phyloP scores from a whole-genome alignment of 257 asterid genomes.

The Solanum sejunctum region DNA sequence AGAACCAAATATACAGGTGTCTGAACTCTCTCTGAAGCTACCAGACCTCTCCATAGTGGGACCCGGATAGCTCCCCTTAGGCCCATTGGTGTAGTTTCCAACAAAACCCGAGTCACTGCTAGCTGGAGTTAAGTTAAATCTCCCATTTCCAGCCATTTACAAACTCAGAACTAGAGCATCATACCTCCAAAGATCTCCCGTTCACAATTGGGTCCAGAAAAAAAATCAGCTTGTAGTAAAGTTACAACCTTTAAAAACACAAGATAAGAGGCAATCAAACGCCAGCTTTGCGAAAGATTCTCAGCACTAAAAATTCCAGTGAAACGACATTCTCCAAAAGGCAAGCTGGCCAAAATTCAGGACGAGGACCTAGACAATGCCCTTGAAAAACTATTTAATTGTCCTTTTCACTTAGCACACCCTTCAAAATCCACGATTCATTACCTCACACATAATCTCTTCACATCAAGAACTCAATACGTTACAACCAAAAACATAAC shows the following conservation, averaged over 20 bases:
- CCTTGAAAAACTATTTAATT: not conserved
- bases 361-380: not conserved
- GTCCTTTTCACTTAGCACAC: not conserved
- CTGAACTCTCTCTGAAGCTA: slow-evolving; percentile 77
- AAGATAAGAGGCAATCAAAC: not conserved
- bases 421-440: not conserved
- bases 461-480: not conserved
- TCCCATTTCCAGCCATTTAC: slow-evolving; percentile 70
- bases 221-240: slow-evolving; percentile 6
- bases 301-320: not conserved
- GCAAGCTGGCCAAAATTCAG: not conserved
- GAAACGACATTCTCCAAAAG: not conserved
- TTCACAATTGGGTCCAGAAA: slow-evolving; percentile 4
- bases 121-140: slow-evolving; percentile 57
- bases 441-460: not conserved
- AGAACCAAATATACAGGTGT: slow-evolving; percentile 41
- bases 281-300: not conserved
- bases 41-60: slow-evolving; percentile 55
- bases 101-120: slow-evolving; percentile 60
- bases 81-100: slow-evolving; percentile 61
- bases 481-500: not conserved
- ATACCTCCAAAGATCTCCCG: slow-evolving; percentile 19
- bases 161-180: slow-evolving; percentile 16
- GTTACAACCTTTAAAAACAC: not conserved
- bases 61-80: slow-evolving; percentile 51